phyloP scores from a whole-genome alignment of 306 rosid species.

The Vigna nakashimae region DNA sequence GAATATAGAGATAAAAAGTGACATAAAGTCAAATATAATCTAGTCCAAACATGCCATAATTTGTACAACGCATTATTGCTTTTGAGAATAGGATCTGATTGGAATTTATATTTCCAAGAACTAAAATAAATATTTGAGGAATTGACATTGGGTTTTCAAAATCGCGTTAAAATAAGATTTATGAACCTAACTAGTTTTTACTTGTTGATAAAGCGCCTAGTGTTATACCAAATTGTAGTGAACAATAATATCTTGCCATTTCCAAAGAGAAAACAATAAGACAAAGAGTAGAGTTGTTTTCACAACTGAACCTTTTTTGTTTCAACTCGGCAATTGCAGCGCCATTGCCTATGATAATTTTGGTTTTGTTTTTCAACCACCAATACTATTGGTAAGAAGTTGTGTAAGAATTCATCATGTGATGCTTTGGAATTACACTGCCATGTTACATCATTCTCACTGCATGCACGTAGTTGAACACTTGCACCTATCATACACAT shows the following conservation, averaged over 20 bases:
- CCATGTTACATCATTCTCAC: conserved; percentile 54
- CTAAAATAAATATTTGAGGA: neutral
- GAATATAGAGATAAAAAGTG: too few species aligned
- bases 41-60: neutral
- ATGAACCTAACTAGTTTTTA: neutral
- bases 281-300: neutral
- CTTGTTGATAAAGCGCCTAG: neutral
- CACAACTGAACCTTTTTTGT: neutral
- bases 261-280: neutral
- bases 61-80: neutral
- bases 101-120: neutral
- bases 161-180: neutral
- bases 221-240: neutral
- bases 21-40: neutral
- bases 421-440: conserved; percentile 44
- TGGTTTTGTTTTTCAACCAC: conserved; percentile 44
- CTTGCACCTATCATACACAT: neutral
- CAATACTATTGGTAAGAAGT: conserved; percentile 35
- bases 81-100: neutral
- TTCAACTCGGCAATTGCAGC: conserved; percentile 4
- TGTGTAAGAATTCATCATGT: conserved; percentile 31
- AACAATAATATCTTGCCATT: neutral
- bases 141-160: neutral
- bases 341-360: conserved; percentile 27
- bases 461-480: conserved; percentile 21